These are phyloP conservation scores for Kuraishia cidri DNA, from an alignment of 805 yeast species.

Conservation along the genomic window DNA sequence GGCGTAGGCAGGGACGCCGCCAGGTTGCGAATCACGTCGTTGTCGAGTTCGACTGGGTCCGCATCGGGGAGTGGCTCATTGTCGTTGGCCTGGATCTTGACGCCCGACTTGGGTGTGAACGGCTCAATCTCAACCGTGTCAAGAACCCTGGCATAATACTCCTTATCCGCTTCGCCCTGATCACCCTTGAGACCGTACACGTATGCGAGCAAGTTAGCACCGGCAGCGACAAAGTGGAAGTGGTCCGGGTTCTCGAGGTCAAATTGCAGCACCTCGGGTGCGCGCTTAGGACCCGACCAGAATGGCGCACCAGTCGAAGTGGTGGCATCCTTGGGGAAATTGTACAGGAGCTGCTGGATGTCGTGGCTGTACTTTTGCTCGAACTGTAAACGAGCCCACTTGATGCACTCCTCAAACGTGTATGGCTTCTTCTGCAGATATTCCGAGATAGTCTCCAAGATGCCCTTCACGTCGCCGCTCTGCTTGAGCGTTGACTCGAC, in stretches of 20 bases:
- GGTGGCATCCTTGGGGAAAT: constrained; percentile 90
- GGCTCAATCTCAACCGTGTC: constrained; percentile 41
- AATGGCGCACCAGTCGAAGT: constrained; percentile 89
- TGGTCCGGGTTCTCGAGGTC: constrained; percentile 73
- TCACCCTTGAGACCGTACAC: constrained; percentile 86
- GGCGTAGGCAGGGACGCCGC: constrained; percentile 85
- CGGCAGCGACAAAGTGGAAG: constrained; percentile 76
- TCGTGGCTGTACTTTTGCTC: constrained; percentile 81
- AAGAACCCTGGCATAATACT: constrained; percentile 45
- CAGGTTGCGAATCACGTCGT: constrained; percentile 55
- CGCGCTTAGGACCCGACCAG: constrained; percentile 98
- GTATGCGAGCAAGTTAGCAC: constrained; percentile 84
- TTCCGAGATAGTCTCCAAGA: constrained; percentile 70
- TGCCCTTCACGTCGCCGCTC: constrained; percentile 83
- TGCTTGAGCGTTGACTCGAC: constrained; percentile 89
- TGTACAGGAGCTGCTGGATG: constrained; percentile 81
- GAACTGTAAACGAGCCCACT: constrained; percentile 90
- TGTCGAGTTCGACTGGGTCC: constrained; percentile 32
- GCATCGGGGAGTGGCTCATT: constrained; percentile 86
- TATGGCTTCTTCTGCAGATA: constrained; percentile 78
- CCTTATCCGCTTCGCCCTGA: constrained; percentile 36
- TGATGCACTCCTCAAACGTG: constrained; percentile 86
- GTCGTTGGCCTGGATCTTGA: constrained; percentile 78
- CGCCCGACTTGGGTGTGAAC: constrained; percentile 66
- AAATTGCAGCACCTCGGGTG: constrained; percentile 79